Base-by-base conservation (phyloP, 208 protist species). In the Leishmania lainsoni region DNA sequence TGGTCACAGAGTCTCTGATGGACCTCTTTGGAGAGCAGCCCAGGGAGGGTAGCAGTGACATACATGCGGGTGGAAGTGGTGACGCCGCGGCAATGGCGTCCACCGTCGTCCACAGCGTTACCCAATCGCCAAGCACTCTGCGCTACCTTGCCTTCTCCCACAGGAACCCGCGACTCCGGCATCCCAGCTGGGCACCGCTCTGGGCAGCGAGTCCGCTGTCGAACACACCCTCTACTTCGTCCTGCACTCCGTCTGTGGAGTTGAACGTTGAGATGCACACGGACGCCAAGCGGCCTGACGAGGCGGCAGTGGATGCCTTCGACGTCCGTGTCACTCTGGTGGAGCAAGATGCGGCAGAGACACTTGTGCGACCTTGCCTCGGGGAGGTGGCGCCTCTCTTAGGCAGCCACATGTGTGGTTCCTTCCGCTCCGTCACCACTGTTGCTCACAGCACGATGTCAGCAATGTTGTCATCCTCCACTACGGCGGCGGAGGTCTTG, bases 71-170 rank as follows among this genome's bases (percentile, higher is more conserved):
- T 42, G 20, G 42, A 52, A 45, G 54, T 35, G 54, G 56, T 3
- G 76, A 58, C 75, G 8, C 3, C 17, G 49, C 74, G 3, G 71
- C 65, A 5, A 26, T 58, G 17, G 32, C 63, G 5, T 74, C 73
- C 42, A 6, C 76, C 35, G 72, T 45, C 56, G 82, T 79, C 49
- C 73, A 79, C 51, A 17, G 26, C 8, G 77, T 79, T 54, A 76
- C 51, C 3, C 42, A 8, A 42, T 76, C 65, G 39, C 45, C 61
- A 8, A 68, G 75, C 29, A n/a, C 39, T 48, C 49, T 79, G 48
- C 82, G 78, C 48, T 72, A 76, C 22, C 71, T 86, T 3, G 82
- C 78, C 48, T 86, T 82, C 32, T 85, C 77, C 16, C 45, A 71
- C 39, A 20, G 68, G 59, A 8, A 49, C 16, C 82, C 82, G 12